Conservation (phyloP, 2,329 filamentous ascomycete species). For the Talaromyces sp. region DNA sequence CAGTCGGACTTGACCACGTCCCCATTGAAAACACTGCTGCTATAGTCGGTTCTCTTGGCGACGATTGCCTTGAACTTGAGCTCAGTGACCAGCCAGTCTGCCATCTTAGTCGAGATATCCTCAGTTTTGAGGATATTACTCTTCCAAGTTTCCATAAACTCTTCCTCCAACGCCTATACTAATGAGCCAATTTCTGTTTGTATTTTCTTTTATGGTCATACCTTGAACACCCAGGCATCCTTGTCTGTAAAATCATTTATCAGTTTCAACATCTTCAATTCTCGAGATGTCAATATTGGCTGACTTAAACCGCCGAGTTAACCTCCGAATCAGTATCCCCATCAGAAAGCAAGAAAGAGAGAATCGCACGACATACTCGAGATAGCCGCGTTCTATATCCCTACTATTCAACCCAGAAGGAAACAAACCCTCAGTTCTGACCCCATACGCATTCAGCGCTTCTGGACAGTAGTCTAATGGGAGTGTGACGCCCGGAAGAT, state of each 20-base stretch:
- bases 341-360: background rate
- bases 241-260: slow-evolving; percentile 40
- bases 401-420: slow-evolving; percentile 29
- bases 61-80: slow-evolving; percentile 47
- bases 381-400: slow-evolving; percentile 23
- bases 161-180: slow-evolving; percentile 27
- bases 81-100: slow-evolving; percentile 41
- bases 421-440: slow-evolving; percentile 24
- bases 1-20: slow-evolving; percentile 52
- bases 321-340: background rate
- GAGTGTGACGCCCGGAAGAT: slow-evolving; percentile 29
- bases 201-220: slow-evolving; percentile 2
- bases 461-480: slow-evolving; percentile 23
- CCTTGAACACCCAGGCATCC: slow-evolving; percentile 35
- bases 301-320: slow-evolving; percentile 14
- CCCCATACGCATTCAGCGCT: slow-evolving; percentile 24
- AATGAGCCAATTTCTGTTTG: background rate
- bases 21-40: slow-evolving; percentile 45
- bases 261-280: slow-evolving; percentile 33
- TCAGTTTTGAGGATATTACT: slow-evolving; percentile 18
- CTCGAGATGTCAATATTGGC: slow-evolving; percentile 29
- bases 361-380: slow-evolving; percentile 18
- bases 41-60: slow-evolving; percentile 35
- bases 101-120: slow-evolving; percentile 32
- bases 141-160: slow-evolving; percentile 27